Evolutionary conservation across 768 basidiomycete species (phyloP).

Genomic region (Crassisporium funariophilum): DNA sequence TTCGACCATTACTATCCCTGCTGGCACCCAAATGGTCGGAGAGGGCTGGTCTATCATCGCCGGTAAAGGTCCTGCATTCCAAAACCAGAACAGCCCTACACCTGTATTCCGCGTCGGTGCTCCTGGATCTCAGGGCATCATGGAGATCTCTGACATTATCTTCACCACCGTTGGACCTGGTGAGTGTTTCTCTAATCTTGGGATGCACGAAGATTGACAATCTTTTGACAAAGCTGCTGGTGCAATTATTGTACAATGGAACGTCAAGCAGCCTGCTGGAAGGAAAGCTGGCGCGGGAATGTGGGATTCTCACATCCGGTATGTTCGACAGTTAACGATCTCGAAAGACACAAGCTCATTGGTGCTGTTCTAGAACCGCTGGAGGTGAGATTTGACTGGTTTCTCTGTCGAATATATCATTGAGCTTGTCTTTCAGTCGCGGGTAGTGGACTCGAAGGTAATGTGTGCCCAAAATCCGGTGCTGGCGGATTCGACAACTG

Average conservation of each 20-base stretch:
- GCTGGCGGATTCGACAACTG: constrained; percentile 48
- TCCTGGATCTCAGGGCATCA: constrained; percentile 44
- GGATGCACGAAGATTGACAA: no score
- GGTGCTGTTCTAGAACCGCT: constrained; percentile 33
- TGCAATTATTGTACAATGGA: constrained; percentile 71
- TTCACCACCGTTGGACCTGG: constrained; percentile 59
- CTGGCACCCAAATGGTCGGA: constrained; percentile 60
- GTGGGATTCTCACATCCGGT: constrained; percentile 62
- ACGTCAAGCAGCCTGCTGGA: constrained; percentile 55
- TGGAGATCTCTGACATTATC: constrained; percentile 69
- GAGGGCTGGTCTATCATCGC: constrained; percentile 65
- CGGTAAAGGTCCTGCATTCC: constrained; percentile 50
- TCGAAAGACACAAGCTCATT: background rate
- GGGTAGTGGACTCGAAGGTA: constrained; percentile 54
- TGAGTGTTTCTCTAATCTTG: constrained; percentile 31
- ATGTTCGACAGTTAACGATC: constrained; percentile 2
- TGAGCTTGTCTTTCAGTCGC: constrained; percentile 34
- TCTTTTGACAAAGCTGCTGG: constrained; percentile 43
- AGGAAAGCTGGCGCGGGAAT: constrained; percentile 56
- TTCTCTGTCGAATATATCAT: background rate
- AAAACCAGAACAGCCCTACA: constrained; percentile 43
- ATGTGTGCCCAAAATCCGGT: constrained; percentile 47
- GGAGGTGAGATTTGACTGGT: constrained; percentile 28
- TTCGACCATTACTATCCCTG: constrained; percentile 54
- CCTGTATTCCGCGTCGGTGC: constrained; percentile 54